Percentiles rank a stretch among this genome's conserved stretches.
These are phyloP conservation scores for Hirsutella thompsonii DNA, from an alignment of 2,329 filamentous ascomycete genomes.

Conservation along the genomic window DNA sequence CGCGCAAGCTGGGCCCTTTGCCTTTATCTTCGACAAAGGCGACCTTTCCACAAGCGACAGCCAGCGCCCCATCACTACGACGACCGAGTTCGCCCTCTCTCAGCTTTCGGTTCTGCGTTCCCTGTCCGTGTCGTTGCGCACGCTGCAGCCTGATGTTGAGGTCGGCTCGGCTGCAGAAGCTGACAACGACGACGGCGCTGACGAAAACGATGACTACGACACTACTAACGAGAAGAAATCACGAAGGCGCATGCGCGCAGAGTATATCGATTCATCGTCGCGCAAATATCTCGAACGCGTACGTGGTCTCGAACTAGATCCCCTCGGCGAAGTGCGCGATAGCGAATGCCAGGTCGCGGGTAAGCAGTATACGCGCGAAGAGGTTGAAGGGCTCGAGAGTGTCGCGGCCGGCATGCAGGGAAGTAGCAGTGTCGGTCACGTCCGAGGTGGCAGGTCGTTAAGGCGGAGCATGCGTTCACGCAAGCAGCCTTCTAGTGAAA, in stretches of 20 bases:
- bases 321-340: constrained; percentile 48
- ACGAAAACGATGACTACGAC: constrained; percentile 12
- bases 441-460: too few relatives aligned
- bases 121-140: constrained; percentile 46
- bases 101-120: constrained; percentile 70
- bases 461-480: too few relatives aligned
- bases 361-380: constrained; percentile 31
- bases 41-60: constrained; percentile 36
- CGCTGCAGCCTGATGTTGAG: constrained; percentile 51
- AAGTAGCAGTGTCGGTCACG: neutral
- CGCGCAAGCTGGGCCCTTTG: constrained; percentile 22
- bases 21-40: constrained; percentile 44
- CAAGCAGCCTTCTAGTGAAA: too few relatives aligned
- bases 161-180: constrained; percentile 17
- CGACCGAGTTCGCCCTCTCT: constrained; percentile 64
- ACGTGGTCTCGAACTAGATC: constrained; percentile 52
- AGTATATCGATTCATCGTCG: constrained; percentile 76
- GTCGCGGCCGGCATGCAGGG: constrained; percentile 31
- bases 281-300: constrained; percentile 61
- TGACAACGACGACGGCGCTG: constrained; percentile 8
- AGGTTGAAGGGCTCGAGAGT: constrained; percentile 45
- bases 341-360: constrained; percentile 51
- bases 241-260: constrained; percentile 57
- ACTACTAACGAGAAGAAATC: too few relatives aligned
- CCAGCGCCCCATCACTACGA: constrained; percentile 50